Base-by-base conservation (phyloP, 2,329 filamentous ascomycete genomes). In the Dichotomopilus funicola region DNA sequence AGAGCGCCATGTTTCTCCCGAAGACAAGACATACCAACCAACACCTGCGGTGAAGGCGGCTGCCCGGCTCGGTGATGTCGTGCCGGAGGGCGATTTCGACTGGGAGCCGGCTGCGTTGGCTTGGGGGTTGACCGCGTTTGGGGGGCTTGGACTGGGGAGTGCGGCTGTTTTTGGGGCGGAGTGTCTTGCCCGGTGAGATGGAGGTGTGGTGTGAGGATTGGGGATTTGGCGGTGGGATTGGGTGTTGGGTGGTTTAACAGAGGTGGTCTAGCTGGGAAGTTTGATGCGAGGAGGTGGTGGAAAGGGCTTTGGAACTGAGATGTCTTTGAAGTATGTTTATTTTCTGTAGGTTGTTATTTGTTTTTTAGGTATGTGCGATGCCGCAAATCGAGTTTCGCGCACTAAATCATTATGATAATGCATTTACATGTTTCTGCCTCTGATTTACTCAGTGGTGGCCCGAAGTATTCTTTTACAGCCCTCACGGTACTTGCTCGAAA, bases 151-250 rank as follows among this genome's bases (percentile, higher is more conserved):
- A 2, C 64, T 68, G 42, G 76, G 74, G 8, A 72, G 69, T 55
- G 71, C 75, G 11, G 74, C 72, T 10, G 74, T 78, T 3, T 75
- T 73, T 62, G 77, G 76, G 2, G 76, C 69, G 1, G 76, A 79
- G 67, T 75, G 72, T 51, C 64, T 72, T 55, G 69, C 73, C 42
- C 67, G 71, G 58, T 74, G 58, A 63, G 27, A 31, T 35, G 44
- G 4, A 37, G 5, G 34, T 2, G 34, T 6, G 34, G 8, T 38
- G 35, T 35, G 8, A 6, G 31, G 6, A 5, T 11, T 5, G 13
- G 6, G n/a, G 33, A 10, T 8, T 13, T 13, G 45, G 2, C 3
- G 12, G 6, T 13, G 37, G 31, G 13, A 6, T 13, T 36, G 31
- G 33, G 19, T 40, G 19, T 38, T n/a, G 44, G 38, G 3, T 34